phyloP scores from a whole-genome alignment of 2,329 filamentous ascomycete genomes.

The Leptographium procerum region DNA sequence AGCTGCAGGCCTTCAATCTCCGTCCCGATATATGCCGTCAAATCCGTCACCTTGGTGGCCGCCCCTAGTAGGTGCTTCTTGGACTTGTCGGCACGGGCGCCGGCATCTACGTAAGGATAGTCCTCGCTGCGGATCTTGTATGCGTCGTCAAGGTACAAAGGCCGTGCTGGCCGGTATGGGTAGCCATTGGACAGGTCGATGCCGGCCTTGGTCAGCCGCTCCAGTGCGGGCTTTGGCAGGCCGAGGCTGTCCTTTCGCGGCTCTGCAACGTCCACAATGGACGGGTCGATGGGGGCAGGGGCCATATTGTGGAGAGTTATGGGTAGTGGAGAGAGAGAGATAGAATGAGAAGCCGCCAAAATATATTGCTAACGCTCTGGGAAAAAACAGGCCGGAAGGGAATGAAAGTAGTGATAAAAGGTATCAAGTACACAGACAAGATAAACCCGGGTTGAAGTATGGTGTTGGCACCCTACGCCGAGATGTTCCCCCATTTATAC shows the following conservation, averaged over 20 bases:
- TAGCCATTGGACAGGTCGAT: conserved; percentile 61
- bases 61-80: conserved; percentile 50
- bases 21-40: conserved; percentile 52
- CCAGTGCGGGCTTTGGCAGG: conserved; percentile 44
- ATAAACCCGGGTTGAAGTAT: background rate
- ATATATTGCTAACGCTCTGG: background rate
- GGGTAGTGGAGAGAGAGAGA: background rate
- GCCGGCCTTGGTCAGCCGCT: conserved; percentile 54
- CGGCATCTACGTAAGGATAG: conserved; percentile 46
- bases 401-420: background rate
- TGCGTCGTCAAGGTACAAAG: conserved; percentile 59
- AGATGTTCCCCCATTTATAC: background rate
- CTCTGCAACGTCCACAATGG: conserved; percentile 51
- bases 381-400: background rate
- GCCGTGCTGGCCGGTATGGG: conserved; percentile 56
- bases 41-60: conserved; percentile 50
- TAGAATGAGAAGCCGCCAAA: no score
- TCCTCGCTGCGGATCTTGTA: conserved; percentile 51
- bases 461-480: background rate
- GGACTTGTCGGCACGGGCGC: conserved; percentile 51
- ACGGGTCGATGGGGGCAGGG: conserved; percentile 47
- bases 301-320: conserved; percentile 26
- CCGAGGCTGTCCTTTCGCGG: conserved; percentile 53
- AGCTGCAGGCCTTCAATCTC: conserved; percentile 53
- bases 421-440: background rate